Conservation (phyloP, 2,329 filamentous ascomycete species). For the Hymenoscyphus repandus region DNA sequence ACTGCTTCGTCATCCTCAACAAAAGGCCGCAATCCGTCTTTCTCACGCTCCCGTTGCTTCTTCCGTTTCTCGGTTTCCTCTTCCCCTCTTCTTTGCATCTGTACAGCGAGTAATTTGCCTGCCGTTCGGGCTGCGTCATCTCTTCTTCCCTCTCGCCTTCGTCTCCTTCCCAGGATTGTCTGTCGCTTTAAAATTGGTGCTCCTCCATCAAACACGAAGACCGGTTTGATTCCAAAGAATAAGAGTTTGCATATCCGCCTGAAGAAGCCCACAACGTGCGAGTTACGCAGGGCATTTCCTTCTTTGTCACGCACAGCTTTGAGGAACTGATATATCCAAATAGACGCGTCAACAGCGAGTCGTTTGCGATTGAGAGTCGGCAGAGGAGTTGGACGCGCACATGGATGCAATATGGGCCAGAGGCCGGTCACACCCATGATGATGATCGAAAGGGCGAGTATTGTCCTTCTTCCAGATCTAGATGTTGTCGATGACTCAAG, state of each 20-base stretch:
- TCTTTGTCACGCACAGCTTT: conserved; percentile 99
- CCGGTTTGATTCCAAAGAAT: conserved; percentile 92
- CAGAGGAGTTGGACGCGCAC: conserved; percentile 90
- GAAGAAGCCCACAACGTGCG: conserved; percentile 96
- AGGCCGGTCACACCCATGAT: conserved; percentile 95
- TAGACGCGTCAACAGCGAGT: conserved; percentile 93
- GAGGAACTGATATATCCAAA: conserved; percentile 99
- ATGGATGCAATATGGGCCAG: conserved; percentile 94
- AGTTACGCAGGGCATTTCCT: conserved; percentile 92
- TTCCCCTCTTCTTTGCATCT: conserved; percentile 87
- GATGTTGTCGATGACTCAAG: conserved; percentile 5
- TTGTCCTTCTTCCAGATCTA: background rate
- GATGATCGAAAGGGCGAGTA: conserved; percentile 2
- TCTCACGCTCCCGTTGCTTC: conserved; percentile 31
- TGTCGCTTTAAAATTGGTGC: conserved; percentile 86
- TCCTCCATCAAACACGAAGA: conserved; percentile 97
- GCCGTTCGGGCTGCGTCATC: conserved; percentile 93
- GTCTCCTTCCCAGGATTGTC: conserved; percentile 76
- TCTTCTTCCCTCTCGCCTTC: conserved; percentile 75
- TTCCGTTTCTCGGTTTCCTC: conserved; percentile 69
- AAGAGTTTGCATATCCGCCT: conserved; percentile 95
- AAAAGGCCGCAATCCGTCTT: conserved; percentile 35
- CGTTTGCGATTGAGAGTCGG: conserved; percentile 95
- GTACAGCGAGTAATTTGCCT: conserved; percentile 83
- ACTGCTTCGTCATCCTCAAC: conserved; percentile 61